Base-by-base conservation (phyloP, 306 rosid species). In the Casuarina glauca region DNA sequence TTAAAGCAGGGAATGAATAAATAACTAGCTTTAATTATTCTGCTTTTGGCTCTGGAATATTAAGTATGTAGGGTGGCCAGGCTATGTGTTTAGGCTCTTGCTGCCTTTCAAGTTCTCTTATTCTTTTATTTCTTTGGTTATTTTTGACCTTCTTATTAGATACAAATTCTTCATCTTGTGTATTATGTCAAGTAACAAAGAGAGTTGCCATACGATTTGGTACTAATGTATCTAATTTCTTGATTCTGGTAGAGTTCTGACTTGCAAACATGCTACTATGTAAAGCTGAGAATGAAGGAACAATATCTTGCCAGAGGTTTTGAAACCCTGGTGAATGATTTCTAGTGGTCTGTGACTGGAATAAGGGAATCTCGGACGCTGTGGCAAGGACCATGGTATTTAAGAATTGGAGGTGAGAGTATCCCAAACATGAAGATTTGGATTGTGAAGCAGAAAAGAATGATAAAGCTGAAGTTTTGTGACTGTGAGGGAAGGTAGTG, bases 261-360 rank as follows among this genome's bases (percentile, higher is more conserved):
- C 69, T 46, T 67, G 83, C 57, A 69, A 69, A 74, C 26, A 76
- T 66, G 45, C 70, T 68, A 41, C 64, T 32, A 2, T 57, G 53
- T 75, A 82, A 42, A 5, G 78, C 66, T 69, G 73, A 64, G 83
- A 81, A 45, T 76, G 81, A 87, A 62, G 20, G 20, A 81, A 69
- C 72, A 48, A 76, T 72, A 46, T 69, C 78, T 73, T 58, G 50
- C 82, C 70, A 49, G 69, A 70, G 81, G 70, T 69, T 63, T 57
- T 48, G 74, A 72, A 63, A 68, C 57, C 60, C 41, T 74, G 66
- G 60, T 48, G 81, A 49, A 74, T 32, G 70, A 63, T 74, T 57
- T 87, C 54, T 81, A 75, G 72, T 54, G 66, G 62, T 75, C 54
- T 32, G 38, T 73, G 82, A 77, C 67, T 70, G 76, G 79, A 69